A percentile compares a stretch with the other conserved stretches of the same genome.
phyloP scores from a whole-genome alignment of 2,329 filamentous ascomycete genomes.

The Blastomyces percursus region DNA sequence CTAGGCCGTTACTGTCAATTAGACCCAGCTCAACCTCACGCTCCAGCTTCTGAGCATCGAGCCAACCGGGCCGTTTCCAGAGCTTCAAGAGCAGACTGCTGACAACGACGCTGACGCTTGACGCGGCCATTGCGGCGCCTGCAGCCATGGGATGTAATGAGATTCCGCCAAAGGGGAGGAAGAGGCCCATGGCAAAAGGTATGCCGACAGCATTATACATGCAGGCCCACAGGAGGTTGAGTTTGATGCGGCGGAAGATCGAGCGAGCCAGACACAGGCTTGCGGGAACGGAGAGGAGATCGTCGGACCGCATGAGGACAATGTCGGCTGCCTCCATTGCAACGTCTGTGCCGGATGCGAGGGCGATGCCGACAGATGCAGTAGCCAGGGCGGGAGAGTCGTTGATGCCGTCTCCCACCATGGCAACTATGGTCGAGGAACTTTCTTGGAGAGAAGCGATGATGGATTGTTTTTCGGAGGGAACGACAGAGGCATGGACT shows the following conservation, averaged over 20 bases:
- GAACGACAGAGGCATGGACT: constrained; percentile 78
- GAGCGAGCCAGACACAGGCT: constrained; percentile 67
- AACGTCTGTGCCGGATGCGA: constrained; percentile 86
- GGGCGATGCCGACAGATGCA: constrained; percentile 84
- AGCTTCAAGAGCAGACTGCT: constrained; percentile 75
- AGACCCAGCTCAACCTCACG: constrained; percentile 38
- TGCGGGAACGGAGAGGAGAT: constrained; percentile 86
- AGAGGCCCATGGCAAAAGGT: constrained; percentile 93
- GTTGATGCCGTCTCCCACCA: constrained; percentile 98
- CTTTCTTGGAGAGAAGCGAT: constrained; percentile 62
- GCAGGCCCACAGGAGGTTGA: constrained; percentile 88
- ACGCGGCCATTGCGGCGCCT: constrained; percentile 84
- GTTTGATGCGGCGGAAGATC: constrained; percentile 86
- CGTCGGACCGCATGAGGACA: constrained; percentile 85
- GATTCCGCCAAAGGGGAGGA: constrained; percentile 77
- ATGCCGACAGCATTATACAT: constrained; percentile 84
- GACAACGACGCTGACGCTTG: constrained; percentile 78
- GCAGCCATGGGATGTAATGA: constrained; percentile 84
- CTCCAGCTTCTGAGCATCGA: constrained; percentile 60
- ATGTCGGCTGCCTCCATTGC: constrained; percentile 96
- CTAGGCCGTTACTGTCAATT: constrained; percentile 14
- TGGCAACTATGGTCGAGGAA: constrained; percentile 74
- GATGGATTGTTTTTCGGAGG: constrained; percentile 82
- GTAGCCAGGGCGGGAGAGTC: constrained; percentile 91
- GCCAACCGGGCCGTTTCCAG: constrained; percentile 77